These are phyloP conservation scores for Pseudogymnoascus sp. DNA, from an alignment of 2,329 filamentous ascomycete genomes.

Conservation along the genomic window DNA sequence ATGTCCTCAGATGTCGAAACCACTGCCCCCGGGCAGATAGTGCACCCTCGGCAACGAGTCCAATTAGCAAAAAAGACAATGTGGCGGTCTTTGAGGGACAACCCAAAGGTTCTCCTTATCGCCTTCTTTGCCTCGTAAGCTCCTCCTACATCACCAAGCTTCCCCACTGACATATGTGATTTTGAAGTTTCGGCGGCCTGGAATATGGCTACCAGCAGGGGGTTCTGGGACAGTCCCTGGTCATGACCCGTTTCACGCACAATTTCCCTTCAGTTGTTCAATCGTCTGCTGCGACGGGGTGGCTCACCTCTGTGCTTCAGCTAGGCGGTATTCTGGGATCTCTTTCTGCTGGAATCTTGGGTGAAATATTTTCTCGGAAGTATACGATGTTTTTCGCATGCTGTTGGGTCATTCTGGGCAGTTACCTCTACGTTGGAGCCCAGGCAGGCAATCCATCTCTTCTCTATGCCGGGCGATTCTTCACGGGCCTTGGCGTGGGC, in stretches of 20 bases:
- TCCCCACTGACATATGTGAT: background rate
- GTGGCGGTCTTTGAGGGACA: slow-evolving; percentile 28
- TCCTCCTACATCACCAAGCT: background rate
- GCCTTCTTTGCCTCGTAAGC: slow-evolving; percentile 35
- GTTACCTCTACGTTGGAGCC: slow-evolving; percentile 39
- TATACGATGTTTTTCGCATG: slow-evolving; percentile 44
- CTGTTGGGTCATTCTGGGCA: slow-evolving; percentile 38
- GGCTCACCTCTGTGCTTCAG: slow-evolving; percentile 44
- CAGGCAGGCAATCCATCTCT: slow-evolving; percentile 31
- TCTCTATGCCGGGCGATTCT: slow-evolving; percentile 41
- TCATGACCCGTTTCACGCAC: slow-evolving; percentile 42
- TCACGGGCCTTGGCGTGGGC: slow-evolving; percentile 42
- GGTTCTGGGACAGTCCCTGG: slow-evolving; percentile 44
- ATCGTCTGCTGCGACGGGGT: slow-evolving; percentile 40
- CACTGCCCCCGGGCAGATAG: background rate
- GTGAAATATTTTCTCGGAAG: slow-evolving; percentile 42
- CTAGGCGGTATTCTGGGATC: slow-evolving; percentile 43
- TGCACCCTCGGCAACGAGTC: slow-evolving; percentile 7
- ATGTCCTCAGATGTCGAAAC: background rate
- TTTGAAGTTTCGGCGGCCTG: slow-evolving; percentile 39
- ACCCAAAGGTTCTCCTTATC: slow-evolving; percentile 33
- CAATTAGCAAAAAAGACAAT: slow-evolving; percentile 13
- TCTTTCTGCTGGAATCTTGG: slow-evolving; percentile 38
- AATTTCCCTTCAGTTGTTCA: slow-evolving; percentile 41
- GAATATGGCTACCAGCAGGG: slow-evolving; percentile 49